Conservation (phyloP, 2,329 filamentous ascomycete species). For the Diaporthe helianthi region DNA sequence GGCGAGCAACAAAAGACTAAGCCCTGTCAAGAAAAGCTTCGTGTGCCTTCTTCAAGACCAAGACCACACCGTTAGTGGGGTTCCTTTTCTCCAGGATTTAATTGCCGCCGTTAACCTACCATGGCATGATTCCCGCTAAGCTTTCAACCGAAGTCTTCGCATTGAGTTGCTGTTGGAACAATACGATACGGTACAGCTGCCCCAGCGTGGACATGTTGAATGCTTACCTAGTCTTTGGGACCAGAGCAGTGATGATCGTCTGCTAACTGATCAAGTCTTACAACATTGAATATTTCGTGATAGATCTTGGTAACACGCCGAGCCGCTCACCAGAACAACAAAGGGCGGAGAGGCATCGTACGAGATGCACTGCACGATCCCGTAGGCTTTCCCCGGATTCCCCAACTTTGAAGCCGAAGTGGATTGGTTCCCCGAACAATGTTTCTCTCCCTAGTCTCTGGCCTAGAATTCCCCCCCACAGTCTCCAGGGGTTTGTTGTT, state of each 20-base stretch:
- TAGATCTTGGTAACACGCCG: no score
- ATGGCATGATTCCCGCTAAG: neutral
- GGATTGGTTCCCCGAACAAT: neutral
- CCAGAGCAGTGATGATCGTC: no score
- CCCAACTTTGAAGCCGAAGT: no score
- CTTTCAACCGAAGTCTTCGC: neutral
- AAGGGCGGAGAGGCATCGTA: neutral
- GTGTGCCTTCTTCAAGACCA: neutral
- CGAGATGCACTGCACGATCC: conserved; percentile 18
- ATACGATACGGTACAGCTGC: accelerated
- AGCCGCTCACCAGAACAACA: neutral
- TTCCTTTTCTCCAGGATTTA: conserved; percentile 6
- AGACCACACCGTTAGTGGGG: neutral
- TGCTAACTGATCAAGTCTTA: neutral
- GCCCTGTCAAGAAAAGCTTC: neutral
- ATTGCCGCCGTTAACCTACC: neutral
- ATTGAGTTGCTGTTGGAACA: neutral
- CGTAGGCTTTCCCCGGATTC: conserved; percentile 18
- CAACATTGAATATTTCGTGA: neutral
- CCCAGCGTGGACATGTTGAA: neutral
- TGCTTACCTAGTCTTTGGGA: neutral
- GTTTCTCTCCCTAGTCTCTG: neutral
- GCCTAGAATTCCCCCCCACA: conserved; percentile 27
- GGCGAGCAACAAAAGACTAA: conserved; percentile 8
- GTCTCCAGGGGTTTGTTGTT: conserved; percentile 2